Evolutionary conservation across 176 grass and related monocot species (phyloP), one percentile per base, ranked within the genome.

Genomic region (Eremochloa ophiuroides): DNA sequence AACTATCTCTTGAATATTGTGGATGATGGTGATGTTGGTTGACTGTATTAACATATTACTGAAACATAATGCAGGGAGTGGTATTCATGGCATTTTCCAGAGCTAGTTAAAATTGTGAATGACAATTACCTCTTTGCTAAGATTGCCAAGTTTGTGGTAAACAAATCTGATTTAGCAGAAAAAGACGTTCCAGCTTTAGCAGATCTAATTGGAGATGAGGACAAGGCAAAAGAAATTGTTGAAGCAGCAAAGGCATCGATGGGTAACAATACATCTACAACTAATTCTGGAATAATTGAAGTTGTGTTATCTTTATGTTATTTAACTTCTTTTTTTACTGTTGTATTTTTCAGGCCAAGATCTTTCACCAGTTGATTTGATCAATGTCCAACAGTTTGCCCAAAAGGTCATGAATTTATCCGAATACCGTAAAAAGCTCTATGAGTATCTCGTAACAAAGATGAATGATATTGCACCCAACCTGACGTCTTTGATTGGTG

Each of bases 381-480:
- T 97, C 35, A 92, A 92, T 77, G 91, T 97, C 38, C 89, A 97
- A 79, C 91, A 92, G 71, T 97, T 97, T 78, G 91, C 94, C 11
- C 89, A 92, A 84, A 90, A 89, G 38, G 91, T 97, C 77, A 97
- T 97, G 87, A 84, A 97, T 79, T 76, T 97, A 0, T 94, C 94
- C 62, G 94, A 97, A 47, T 97, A 97, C 28, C 77, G 94, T 67
- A 99, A 91, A 88, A 95, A 93, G 10, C 87, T 99, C 14, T 91
- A 99, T n/a, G 96, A 99, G 22, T 99, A 99, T 85, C 93, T 99
- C 35, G 93, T 99, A 13, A 95, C 95, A 31, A 98, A 95, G 84
- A 98, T 98, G 95, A 95, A 88, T 71, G 92, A 95, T 73, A 95
- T 98, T 47, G 95, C 95, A 77, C 95, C 95, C 4, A 98, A 98